Evolutionary conservation across 345 rosid species (phyloP).

Genomic region (Citrus hindsii): DNA sequence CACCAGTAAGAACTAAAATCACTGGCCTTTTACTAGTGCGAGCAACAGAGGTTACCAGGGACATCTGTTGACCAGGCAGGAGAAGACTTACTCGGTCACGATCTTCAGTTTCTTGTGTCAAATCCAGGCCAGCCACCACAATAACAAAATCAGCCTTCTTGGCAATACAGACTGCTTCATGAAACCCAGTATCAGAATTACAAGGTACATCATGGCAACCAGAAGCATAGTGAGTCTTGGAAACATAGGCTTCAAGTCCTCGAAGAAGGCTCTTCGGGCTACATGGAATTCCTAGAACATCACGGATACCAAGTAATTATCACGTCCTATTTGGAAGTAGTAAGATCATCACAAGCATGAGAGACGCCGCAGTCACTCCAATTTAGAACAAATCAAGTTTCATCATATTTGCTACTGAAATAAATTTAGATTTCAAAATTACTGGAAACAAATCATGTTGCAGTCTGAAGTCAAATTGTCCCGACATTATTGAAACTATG

Average conservation of each 20-base stretch:
- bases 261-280: slow-evolving; percentile 52
- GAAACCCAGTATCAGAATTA: slow-evolving; percentile 40
- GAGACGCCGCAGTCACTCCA: slow-evolving; percentile 1
- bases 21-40: slow-evolving; percentile 60
- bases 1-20: slow-evolving; percentile 88
- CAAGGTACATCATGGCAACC: slow-evolving; percentile 76
- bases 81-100: slow-evolving; percentile 77
- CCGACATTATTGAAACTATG: background rate
- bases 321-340: background rate
- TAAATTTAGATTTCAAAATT: background rate
- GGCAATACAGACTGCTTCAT: slow-evolving; percentile 56
- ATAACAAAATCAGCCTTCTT: slow-evolving; percentile 59
- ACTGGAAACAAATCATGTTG: background rate
- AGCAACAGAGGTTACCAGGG: slow-evolving; percentile 61
- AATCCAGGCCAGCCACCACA: slow-evolving; percentile 75
- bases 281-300: slow-evolving; percentile 64
- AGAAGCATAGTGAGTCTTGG: slow-evolving; percentile 40
- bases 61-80: slow-evolving; percentile 82
- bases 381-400: background rate
- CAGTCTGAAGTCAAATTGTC: background rate
- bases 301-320: slow-evolving; percentile 1
- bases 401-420: background rate
- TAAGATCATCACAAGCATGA: slow-evolving; percentile 9
- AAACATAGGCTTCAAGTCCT: slow-evolving; percentile 48
- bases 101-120: slow-evolving; percentile 88